Base-by-base conservation (phyloP, 1,284 basidiomycete species). In the Bjerkandera adusta region DNA sequence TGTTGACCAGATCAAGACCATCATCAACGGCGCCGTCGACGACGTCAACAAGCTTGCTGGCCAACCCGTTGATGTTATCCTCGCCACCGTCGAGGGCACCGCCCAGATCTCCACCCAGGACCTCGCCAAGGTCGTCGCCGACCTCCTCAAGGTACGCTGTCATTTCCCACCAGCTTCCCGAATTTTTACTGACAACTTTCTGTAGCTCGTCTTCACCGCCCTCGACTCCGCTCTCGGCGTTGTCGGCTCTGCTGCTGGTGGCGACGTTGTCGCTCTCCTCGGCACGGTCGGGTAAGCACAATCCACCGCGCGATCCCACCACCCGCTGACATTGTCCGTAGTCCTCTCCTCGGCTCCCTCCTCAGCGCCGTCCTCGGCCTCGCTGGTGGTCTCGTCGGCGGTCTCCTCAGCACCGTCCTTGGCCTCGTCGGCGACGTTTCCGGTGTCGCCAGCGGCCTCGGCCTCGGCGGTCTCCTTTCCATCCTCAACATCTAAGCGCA, bases 21-120 rank as follows among this genome's bases (percentile, higher is more conserved):
- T 66, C 34, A 47, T 75, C 26, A 44, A 45, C 29, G 49, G 39
- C 15, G 67, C 68, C 13, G 46, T 69, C 35, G 35, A 47, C 33
- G 51, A 62, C 16, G 52, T 75, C 26, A 50, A 70, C 47, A 57
- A 43, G n/a, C 70, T 74, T 27, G 56, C 60, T 37, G 68, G 68
- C 34, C 45, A 56, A 29, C 57, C 63, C 6, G 20, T 56, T 2
- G 50, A 47, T 5, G 49, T 59, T 8, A 64, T 73, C 48, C 56
- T 75, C 38, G 64, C 62, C 18, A 43, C 63, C 12, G 58, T 60
- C 25, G 59, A 63, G 11, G 64, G 65, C 29, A 56, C 58, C 18
- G 57, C 44, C 8, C 41, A 52, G 15, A 43, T 68, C 52, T 59
- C 61, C 27, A 61, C 66, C 18, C 16, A 43, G 4, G 59, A 65